Conservation (phyloP, 2,329 filamentous ascomycete species). For the Arthrobotrys entomopaga region DNA sequence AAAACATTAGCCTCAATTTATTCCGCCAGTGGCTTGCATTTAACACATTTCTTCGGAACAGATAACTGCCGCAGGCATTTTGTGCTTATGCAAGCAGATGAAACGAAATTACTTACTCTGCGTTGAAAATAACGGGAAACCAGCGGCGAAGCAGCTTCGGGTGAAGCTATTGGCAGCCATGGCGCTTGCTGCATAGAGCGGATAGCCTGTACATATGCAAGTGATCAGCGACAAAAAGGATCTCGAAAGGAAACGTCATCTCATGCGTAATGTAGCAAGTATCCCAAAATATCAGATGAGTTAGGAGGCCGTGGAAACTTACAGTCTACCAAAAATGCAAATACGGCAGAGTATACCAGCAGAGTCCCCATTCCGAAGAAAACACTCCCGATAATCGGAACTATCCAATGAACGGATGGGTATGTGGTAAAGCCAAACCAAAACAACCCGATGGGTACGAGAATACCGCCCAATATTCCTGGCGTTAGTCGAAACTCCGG, state of each 20-base stretch:
- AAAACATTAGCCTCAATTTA: slow-evolving; percentile 28
- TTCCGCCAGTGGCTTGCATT: too few relatives aligned
- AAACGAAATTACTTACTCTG: slow-evolving; percentile 63
- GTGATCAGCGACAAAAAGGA: slow-evolving; percentile 64
- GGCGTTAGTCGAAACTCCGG: slow-evolving; percentile 87
- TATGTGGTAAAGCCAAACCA: slow-evolving; percentile 90
- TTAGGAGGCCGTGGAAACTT: slow-evolving; percentile 61
- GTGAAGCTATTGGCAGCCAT: slow-evolving; percentile 86
- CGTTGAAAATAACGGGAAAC: slow-evolving; percentile 78
- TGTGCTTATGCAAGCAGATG: too few relatives aligned
- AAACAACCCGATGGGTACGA: slow-evolving; percentile 84
- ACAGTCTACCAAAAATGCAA: slow-evolving; percentile 81
- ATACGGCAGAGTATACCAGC: slow-evolving; percentile 82
- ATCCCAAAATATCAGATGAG: slow-evolving; percentile 54
- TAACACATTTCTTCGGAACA: too few relatives aligned
- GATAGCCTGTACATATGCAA: slow-evolving; percentile 71
- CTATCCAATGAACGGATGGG: slow-evolving; percentile 77
- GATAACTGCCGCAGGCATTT: too few relatives aligned
- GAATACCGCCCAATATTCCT: slow-evolving; percentile 75
- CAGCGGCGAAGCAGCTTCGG: slow-evolving; percentile 80
- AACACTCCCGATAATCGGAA: slow-evolving; percentile 76
- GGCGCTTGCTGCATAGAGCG: slow-evolving; percentile 77
- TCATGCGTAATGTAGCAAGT: not conserved
- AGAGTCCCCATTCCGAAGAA: slow-evolving; percentile 78
- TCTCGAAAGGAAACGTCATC: slow-evolving; percentile 57